Conservation (phyloP, 2,329 filamentous ascomycete genomes). For the Aspergillus melleus region DNA sequence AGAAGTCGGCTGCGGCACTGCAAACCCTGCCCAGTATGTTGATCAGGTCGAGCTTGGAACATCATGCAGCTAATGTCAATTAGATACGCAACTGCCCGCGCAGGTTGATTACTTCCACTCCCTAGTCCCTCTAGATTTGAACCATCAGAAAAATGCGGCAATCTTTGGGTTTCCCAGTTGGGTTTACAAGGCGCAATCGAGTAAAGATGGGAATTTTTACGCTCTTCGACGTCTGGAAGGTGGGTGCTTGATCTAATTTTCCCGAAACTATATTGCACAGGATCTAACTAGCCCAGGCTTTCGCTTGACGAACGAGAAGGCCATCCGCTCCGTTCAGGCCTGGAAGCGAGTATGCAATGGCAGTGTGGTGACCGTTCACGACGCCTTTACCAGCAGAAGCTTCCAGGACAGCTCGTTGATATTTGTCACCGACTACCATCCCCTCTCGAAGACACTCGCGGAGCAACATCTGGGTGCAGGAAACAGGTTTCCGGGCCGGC, state of each 20-base stretch:
- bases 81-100: slow-evolving; percentile 69
- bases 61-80: slow-evolving; percentile 2
- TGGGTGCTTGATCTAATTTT: slow-evolving; percentile 27
- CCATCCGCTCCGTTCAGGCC: slow-evolving; percentile 79
- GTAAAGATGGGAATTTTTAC: slow-evolving; percentile 86
- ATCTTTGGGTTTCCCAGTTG: slow-evolving; percentile 88
- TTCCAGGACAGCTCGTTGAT: slow-evolving; percentile 95
- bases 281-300: slow-evolving; percentile 57
- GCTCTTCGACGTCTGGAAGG: slow-evolving; percentile 82
- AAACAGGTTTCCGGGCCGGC: slow-evolving; percentile 44
- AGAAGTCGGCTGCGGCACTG: slow-evolving; percentile 79
- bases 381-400: slow-evolving; percentile 88
- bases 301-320: slow-evolving; percentile 82
- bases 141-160: slow-evolving; percentile 71
- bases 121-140: slow-evolving; percentile 82
- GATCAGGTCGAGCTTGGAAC: neutral
- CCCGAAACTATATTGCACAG: neutral
- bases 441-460: slow-evolving; percentile 82
- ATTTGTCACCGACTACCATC: slow-evolving; percentile 91
- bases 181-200: slow-evolving; percentile 91
- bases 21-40: slow-evolving; percentile 76
- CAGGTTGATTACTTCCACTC: slow-evolving; percentile 87
- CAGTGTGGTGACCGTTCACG: slow-evolving; percentile 80
- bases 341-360: slow-evolving; percentile 86
- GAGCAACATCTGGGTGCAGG: slow-evolving; percentile 65